A percentile compares a stretch with the other conserved stretches of the same genome.
These are phyloP conservation scores for Saccharomyces hybrid DNA, from an alignment of 1,139 yeast species.

Conservation along the genomic window DNA sequence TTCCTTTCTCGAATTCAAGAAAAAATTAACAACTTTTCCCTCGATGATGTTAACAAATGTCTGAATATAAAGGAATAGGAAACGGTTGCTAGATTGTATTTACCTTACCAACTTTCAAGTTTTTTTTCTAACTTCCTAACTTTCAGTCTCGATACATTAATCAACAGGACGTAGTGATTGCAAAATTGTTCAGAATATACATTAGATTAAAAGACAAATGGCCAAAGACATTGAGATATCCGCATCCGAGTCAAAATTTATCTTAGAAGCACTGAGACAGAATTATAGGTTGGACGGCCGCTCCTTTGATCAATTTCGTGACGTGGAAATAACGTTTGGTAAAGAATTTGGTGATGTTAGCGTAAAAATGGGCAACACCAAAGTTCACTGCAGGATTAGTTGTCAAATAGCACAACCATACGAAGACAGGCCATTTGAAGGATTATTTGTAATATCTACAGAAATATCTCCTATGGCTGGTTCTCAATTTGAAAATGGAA, in stretches of 20 bases:
- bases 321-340: constrained; percentile 56
- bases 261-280: constrained; percentile 54
- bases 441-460: constrained; percentile 72
- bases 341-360: constrained; percentile 76
- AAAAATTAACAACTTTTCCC: neutral
- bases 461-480: constrained; percentile 89
- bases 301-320: constrained; percentile 51
- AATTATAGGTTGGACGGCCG: constrained; percentile 68
- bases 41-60: neutral
- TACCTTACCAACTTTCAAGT: neutral
- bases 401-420: constrained; percentile 76
- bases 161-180: neutral
- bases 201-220: constrained; percentile 32
- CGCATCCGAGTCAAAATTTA: constrained; percentile 53
- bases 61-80: neutral
- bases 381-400: constrained; percentile 69
- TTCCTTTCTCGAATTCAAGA: neutral
- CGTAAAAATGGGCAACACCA: constrained; percentile 65
- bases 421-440: constrained; percentile 93
- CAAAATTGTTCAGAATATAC: neutral
- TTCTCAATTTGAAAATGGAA: constrained; percentile 68
- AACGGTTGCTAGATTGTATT: neutral
- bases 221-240: constrained; percentile 58
- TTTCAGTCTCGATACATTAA: neutral
- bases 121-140: neutral